A percentile compares a stretch with the other conserved stretches of the same genome.
phyloP scores from a whole-genome alignment of 495 filamentous ascomycete genomes.

The Penicillium argentinense region DNA sequence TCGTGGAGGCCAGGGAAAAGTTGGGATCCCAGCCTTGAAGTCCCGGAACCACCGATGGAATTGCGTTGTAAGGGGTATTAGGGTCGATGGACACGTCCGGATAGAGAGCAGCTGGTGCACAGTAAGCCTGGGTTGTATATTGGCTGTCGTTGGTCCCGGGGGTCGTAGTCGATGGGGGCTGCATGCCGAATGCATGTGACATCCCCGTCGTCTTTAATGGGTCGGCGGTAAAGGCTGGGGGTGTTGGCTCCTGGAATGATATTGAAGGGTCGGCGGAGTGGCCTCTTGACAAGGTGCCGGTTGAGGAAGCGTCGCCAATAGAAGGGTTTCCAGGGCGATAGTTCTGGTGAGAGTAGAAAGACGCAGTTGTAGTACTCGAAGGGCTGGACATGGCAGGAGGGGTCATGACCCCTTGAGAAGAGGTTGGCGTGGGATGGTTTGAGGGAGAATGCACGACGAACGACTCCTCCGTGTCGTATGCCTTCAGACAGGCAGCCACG shows the following conservation, averaged over 20 bases:
- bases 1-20: slow-evolving; percentile 45
- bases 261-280: slow-evolving; percentile 38
- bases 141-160: slow-evolving; percentile 12
- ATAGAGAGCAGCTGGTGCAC: slow-evolving; percentile 22
- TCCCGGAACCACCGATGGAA: slow-evolving; percentile 46
- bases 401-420: slow-evolving; percentile 41
- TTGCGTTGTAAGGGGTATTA: slow-evolving; percentile 43
- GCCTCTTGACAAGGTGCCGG: slow-evolving; percentile 36
- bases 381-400: slow-evolving; percentile 54
- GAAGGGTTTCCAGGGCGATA: slow-evolving; percentile 25
- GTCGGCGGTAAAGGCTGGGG: slow-evolving; percentile 18
- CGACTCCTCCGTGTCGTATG: slow-evolving; percentile 70
- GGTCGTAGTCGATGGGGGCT: slow-evolving; percentile 10
- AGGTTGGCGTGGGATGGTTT: slow-evolving; percentile 45
- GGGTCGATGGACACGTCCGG: slow-evolving; percentile 39
- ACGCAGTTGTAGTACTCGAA: slow-evolving; percentile 40
- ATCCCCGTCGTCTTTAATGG: slow-evolving; percentile 20
- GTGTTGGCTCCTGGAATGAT: slow-evolving; percentile 27
- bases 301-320: slow-evolving; percentile 33
- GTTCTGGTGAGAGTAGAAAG: slow-evolving; percentile 34
- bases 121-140: slow-evolving; percentile 25
- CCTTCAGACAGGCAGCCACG: slow-evolving; percentile 77
- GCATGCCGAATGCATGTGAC: slow-evolving; percentile 20
- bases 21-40: slow-evolving; percentile 49
- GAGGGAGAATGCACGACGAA: slow-evolving; percentile 65